A percentile compares a stretch with the other conserved stretches of the same genome.
These are phyloP conservation scores for Amanita muscaria DNA, from an alignment of 768 basidiomycete species.

Conservation along the genomic window DNA sequence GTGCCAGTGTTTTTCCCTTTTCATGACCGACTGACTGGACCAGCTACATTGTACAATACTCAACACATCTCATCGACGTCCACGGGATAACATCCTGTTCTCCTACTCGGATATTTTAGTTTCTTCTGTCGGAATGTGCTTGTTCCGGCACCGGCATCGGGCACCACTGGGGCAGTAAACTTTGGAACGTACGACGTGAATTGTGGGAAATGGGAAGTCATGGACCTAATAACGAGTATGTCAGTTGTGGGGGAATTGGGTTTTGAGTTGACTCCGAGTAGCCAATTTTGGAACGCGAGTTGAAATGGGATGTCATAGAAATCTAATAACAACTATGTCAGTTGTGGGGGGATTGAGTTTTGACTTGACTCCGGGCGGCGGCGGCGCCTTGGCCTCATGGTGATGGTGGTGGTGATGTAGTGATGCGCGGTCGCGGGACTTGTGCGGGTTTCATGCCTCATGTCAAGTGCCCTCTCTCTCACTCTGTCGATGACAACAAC, in stretches of 20 bases:
- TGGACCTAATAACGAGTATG: constrained; percentile 55
- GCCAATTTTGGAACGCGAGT: constrained; percentile 44
- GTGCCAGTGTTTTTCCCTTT: not conserved
- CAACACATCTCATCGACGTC: constrained; percentile 38
- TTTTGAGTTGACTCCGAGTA: not conserved
- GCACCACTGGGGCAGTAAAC: constrained; percentile 22
- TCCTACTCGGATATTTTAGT: constrained; percentile 29
- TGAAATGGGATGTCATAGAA: constrained; percentile 59
- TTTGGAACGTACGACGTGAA: constrained; percentile 53
- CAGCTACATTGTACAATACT: constrained; percentile 44
- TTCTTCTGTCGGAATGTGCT: constrained; percentile 2
- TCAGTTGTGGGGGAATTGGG: constrained; percentile 33
- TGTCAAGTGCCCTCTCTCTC: no score
- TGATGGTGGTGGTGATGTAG: no score
- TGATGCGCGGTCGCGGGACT: no score
- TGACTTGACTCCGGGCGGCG: no score
- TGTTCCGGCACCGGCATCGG: no score
- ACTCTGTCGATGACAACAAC: no score
- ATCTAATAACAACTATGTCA: no score
- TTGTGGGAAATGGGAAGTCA: constrained; percentile 67
- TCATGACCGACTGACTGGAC: no score
- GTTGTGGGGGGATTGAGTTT: no score
- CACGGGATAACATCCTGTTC: constrained; percentile 25
- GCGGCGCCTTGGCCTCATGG: no score
- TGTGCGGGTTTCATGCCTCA: no score